These are phyloP conservation scores for Eucalyptus polybractea DNA, from an alignment of 345 rosid genomes.

Conservation along the genomic window DNA sequence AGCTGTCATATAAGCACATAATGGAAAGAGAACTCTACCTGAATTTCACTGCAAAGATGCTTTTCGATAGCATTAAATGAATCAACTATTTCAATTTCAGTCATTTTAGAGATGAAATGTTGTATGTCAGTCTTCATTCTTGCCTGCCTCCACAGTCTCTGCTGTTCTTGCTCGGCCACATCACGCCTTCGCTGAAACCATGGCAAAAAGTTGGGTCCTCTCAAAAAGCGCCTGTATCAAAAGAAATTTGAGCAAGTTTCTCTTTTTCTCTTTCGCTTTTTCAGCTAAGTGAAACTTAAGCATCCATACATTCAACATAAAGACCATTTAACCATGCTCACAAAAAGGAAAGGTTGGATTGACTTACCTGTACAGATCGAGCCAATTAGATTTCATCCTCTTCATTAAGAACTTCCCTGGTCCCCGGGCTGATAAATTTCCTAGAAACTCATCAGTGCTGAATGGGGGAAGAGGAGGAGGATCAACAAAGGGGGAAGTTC, in stretches of 20 bases:
- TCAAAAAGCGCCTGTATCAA: slow-evolving; percentile 69
- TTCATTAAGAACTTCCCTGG: slow-evolving; percentile 85
- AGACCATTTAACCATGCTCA: not conserved
- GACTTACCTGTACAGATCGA: slow-evolving; percentile 80
- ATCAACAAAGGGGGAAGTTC: slow-evolving; percentile 73
- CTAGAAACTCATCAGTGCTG: slow-evolving; percentile 56
- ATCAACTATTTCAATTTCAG: slow-evolving; percentile 86
- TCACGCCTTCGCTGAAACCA: slow-evolving; percentile 87
- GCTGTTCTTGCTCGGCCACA: slow-evolving; percentile 78
- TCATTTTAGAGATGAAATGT: slow-evolving; percentile 50
- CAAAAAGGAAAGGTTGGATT: not conserved
- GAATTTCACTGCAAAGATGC: slow-evolving; percentile 54
- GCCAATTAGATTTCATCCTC: slow-evolving; percentile 96
- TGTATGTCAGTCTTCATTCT: slow-evolving; percentile 70
- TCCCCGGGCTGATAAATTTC: slow-evolving; percentile 75
- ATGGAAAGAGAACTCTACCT: slow-evolving; percentile 20
- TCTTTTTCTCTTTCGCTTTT: not conserved
- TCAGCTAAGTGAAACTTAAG: not conserved
- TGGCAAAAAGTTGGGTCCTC: slow-evolving; percentile 85
- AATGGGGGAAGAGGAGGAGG: slow-evolving; percentile 81
- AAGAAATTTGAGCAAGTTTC: not conserved
- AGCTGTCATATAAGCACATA: not conserved
- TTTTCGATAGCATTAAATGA: slow-evolving; percentile 86
- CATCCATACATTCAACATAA: not conserved
- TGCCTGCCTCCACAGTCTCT: slow-evolving; percentile 78